phyloP scores from a whole-genome alignment of 2,329 filamentous ascomycete genomes.

The Aureobasidium sp. region DNA sequence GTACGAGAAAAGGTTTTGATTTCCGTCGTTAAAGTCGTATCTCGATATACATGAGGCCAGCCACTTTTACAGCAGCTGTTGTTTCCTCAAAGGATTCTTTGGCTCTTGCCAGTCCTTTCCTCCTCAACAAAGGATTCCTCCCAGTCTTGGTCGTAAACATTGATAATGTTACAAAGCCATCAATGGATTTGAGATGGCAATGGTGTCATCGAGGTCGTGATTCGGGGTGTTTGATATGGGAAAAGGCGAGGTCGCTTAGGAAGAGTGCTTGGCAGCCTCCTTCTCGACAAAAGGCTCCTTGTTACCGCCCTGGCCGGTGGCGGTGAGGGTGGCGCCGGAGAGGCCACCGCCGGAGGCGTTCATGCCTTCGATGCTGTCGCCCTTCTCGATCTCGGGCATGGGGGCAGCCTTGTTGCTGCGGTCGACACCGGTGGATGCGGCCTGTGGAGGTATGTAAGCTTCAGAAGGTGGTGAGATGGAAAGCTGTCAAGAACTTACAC shows the following conservation, averaged over 20 bases:
- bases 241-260: background rate
- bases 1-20: background rate
- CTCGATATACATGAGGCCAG: background rate
- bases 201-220: background rate
- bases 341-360: conserved; percentile 30
- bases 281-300: conserved; percentile 78
- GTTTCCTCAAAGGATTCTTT: no score
- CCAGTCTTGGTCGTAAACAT: background rate
- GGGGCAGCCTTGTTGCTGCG: conserved; percentile 35
- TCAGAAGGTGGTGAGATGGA: background rate
- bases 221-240: background rate
- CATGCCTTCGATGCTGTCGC: conserved; percentile 31
- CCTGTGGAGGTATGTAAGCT: background rate
- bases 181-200: background rate
- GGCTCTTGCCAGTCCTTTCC: background rate
- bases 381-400: conserved; percentile 33
- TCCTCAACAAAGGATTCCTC: background rate
- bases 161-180: background rate
- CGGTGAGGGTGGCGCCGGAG: conserved; percentile 65
- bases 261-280: conserved; percentile 57
- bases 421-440: conserved; percentile 26
- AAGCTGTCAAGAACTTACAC: conserved; percentile 24
- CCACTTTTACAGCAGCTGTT: background rate
- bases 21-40: conserved; percentile 6
- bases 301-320: conserved; percentile 61